Evolutionary conservation across 2,329 filamentous ascomycete genomes (phyloP).

Genomic region (Penicillium verrucosum): DNA sequence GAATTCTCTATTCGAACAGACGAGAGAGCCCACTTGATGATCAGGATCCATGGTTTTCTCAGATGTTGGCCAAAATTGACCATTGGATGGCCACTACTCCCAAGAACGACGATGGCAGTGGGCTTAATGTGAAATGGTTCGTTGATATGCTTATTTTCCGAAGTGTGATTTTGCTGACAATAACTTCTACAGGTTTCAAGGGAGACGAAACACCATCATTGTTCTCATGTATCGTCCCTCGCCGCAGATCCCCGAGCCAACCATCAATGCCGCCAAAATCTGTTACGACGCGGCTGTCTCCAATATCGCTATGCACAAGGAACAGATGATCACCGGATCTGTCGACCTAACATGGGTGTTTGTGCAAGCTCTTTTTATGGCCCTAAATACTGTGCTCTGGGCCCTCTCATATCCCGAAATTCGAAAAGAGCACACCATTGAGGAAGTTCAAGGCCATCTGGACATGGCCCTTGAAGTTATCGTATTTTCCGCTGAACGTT

Average conservation of each 20-base stretch:
- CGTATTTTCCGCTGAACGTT: slow-evolving; percentile 74
- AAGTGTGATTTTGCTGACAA: not conserved
- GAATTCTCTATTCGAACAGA: slow-evolving; percentile 82
- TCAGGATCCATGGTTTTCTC: slow-evolving; percentile 78
- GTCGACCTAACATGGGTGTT: slow-evolving; percentile 95
- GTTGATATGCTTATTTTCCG: slow-evolving; percentile 29
- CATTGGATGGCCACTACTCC: slow-evolving; percentile 77
- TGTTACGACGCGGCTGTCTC: slow-evolving; percentile 81
- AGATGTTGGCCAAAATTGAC: slow-evolving; percentile 74
- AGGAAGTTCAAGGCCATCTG: slow-evolving; percentile 74
- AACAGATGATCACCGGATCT: slow-evolving; percentile 71
- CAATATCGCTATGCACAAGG: slow-evolving; percentile 76
- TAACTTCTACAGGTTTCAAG: slow-evolving; percentile 52
- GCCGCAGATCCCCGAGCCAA: slow-evolving; percentile 85
- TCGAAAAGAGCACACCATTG: slow-evolving; percentile 65
- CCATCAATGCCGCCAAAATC: slow-evolving; percentile 69
- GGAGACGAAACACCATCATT: slow-evolving; percentile 80
- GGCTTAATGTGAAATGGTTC: slow-evolving; percentile 78
- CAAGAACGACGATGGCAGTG: slow-evolving; percentile 63
- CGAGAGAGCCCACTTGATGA: slow-evolving; percentile 72
- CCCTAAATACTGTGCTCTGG: slow-evolving; percentile 89
- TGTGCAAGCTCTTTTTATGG: slow-evolving; percentile 83
- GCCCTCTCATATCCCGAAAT: slow-evolving; percentile 83
- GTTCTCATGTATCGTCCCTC: slow-evolving; percentile 86
- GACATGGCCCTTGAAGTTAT: slow-evolving; percentile 74